Base-by-base conservation (phyloP, 441 rosid species). In the Croton setiger region DNA sequence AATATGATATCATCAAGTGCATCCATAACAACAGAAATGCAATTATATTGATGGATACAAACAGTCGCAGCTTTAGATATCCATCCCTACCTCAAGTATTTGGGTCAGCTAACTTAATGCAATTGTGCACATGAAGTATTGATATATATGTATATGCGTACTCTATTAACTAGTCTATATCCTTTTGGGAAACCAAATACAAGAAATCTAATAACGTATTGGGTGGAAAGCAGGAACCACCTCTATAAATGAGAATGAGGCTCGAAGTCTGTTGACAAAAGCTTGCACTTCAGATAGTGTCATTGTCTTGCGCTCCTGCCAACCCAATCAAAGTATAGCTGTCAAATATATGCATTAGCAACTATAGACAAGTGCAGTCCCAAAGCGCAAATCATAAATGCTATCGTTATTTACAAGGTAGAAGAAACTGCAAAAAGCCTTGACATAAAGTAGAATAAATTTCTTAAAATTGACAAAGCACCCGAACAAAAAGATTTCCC, bases 251-350 rank as follows among this genome's bases (percentile, higher is more conserved):
- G 87, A 72, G 79, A 91, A 94, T 72, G 94, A 81, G 66, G 91
- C 87, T 58, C 96, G 84, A 78, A 94, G 69, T 1, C 84, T 78
- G 77, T 87, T 88, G 72, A 90, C 96, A 60, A 77, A 94, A 66
- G 70, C 70, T 63, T 87, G 88, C 77, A 86, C 85, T 79, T 88
- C 96, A 59, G 88, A 77, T 65, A 86, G 75, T 77, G 71, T 82
- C 96, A 89, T 94, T 56, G 74, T 74, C 85, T 80, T 91, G 68
- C 93, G 87, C 75, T 94, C 97, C 96, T 94, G 87, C 75, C 70
- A 75, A 80, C 56, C 73, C 71, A 66, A 69, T 60, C 69, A 71
- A 75, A 20, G 58, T 43, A 68, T 53, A 48, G 59, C 61, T 23
- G 61, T 69, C 68, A 81, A 76, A 69, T 59, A 68, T 54, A 36